Percentiles rank a stretch among this genome's conserved stretches.
Conservation (phyloP, 2,329 filamentous ascomycete genomes). For the Chrysosphaeria jannelii region DNA sequence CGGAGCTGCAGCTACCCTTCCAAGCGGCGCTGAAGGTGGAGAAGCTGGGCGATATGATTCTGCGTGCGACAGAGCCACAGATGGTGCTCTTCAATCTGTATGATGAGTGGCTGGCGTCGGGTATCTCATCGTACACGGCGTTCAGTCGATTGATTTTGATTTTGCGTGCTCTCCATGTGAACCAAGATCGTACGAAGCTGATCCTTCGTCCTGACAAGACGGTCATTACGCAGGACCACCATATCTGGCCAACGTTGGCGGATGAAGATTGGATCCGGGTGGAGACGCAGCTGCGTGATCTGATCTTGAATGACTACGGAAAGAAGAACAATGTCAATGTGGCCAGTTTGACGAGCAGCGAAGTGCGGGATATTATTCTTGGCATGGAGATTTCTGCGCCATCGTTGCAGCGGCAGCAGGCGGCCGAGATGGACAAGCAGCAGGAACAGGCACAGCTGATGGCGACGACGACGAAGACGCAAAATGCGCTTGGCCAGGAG, state of each 20-base stretch:
- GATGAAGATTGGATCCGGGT: conserved; percentile 99
- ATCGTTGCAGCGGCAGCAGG: conserved; percentile 92
- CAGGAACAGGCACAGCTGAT: conserved; percentile 91
- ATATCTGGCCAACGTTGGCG: conserved; percentile 85
- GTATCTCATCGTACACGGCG: conserved; percentile 86
- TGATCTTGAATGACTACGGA: conserved; percentile 93
- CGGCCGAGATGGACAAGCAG: conserved; percentile 95
- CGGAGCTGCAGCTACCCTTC: conserved; percentile 89
- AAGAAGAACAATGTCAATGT: conserved; percentile 99
- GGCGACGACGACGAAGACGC: conserved; percentile 90
- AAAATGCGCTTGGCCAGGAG: conserved; percentile 88
- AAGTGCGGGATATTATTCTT: conserved; percentile 92
- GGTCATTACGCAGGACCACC: conserved; percentile 92
- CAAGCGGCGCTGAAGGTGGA: conserved; percentile 99
- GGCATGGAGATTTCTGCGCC: conserved; percentile 99
- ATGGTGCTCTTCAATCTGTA: conserved; percentile 99
- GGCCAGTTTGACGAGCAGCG: conserved; percentile 79
- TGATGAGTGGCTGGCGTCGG: conserved; percentile 89
- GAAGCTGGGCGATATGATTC: conserved; percentile 96
- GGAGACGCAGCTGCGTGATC: conserved; percentile 80
- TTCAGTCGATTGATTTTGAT: conserved; percentile 91
- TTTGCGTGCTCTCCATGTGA: conserved; percentile 80
- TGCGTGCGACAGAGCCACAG: conserved; percentile 92
- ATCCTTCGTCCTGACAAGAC: conserved; percentile 88
- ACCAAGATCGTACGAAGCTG: conserved; percentile 94